Base-by-base conservation (phyloP, 495 filamentous ascomycete genomes). In the Aspergillus kassunensis region DNA sequence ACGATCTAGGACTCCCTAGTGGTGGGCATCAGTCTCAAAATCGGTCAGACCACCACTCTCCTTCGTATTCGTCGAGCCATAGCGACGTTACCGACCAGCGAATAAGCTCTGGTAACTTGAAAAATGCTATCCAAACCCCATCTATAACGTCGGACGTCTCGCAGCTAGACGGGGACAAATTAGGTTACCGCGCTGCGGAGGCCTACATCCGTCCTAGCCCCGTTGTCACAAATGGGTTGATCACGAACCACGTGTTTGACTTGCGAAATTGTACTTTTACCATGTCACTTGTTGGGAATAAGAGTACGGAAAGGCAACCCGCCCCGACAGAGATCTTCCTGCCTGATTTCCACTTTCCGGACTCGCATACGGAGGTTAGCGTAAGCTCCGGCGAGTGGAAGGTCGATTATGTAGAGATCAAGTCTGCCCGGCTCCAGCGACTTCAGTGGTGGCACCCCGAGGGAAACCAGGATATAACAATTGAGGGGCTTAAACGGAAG, bases 261-360 rank as follows among this genome's bases (percentile, higher is more conserved):
- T 71, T 95, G 31, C 76, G 76, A 16, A 87, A 79, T 40, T 87
- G 82, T 64, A 76, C 75, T n/a, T 95, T 95, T 57, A 82, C 77
- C 13, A 71, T 95, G 56, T 75, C 78, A 10, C 59, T 93, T 20
- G 68, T 79, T 7, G 84, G 82, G 7, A 63, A 73, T 13, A 65
- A 69, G 12, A 60, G 75, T 1, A 75, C 78, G 4, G 60, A 70
- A 11, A 39, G 34, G 0, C 72, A 86, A 33, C 81, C 85, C 1
- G 64, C 70, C 9, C 89, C 91, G 2, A 97, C 92, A 0, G 83
- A 89, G 50, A 81, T 97, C 10, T 95, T 89, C 61, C 73, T 98
- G 1, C 93, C 93, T 0, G 89, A 91, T 21, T 96, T 91, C 64
- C 93, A 97, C 70, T 98, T 97, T 64, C 92, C 95, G 5, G 81